phyloP scores from a whole-genome alignment of 192 early-diverging fungal species.

The Backusella macrospora region DNA sequence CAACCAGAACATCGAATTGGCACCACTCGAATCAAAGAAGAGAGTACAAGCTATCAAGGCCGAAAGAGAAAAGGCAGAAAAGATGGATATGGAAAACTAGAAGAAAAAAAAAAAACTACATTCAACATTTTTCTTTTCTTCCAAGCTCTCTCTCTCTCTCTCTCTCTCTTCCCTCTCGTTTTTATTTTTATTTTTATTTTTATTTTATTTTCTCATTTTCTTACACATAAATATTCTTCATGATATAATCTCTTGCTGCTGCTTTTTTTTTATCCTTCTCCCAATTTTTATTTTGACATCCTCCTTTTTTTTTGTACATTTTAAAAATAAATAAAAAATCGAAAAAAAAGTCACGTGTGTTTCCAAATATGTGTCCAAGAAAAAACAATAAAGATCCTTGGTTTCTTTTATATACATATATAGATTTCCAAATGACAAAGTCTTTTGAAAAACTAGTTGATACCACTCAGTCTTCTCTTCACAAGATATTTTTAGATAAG shows the following conservation, averaged over 20 bases:
- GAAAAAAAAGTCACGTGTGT: too few relatives aligned
- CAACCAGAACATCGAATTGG: constrained; percentile 88
- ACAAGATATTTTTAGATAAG: not conserved
- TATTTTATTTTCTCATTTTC: not conserved
- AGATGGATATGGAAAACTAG: constrained; percentile 68
- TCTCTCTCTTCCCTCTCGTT: not conserved
- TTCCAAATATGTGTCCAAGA: too few relatives aligned
- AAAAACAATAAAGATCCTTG: not conserved
- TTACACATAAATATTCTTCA: not conserved
- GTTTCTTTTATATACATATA: not conserved
- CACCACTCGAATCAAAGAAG: constrained; percentile 61
- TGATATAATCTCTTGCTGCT: constrained; percentile 4
- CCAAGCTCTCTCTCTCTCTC: not conserved
- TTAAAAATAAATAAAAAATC: not conserved
- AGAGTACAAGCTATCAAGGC: constrained; percentile 64
- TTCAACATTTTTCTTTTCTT: not conserved
- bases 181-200: too few relatives aligned
- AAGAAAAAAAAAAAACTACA: constrained; percentile 14
- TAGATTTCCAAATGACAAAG: not conserved
- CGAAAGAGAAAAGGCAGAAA: constrained; percentile 44
- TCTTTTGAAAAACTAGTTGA: constrained; percentile 1
- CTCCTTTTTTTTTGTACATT: too few relatives aligned
- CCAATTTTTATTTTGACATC: too few relatives aligned
- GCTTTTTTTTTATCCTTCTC: not conserved
- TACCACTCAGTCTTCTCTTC: not conserved